Evolutionary conservation across 192 early-diverging fungal genomes (phyloP).

Genomic region (Thamnidium elegans): DNA sequence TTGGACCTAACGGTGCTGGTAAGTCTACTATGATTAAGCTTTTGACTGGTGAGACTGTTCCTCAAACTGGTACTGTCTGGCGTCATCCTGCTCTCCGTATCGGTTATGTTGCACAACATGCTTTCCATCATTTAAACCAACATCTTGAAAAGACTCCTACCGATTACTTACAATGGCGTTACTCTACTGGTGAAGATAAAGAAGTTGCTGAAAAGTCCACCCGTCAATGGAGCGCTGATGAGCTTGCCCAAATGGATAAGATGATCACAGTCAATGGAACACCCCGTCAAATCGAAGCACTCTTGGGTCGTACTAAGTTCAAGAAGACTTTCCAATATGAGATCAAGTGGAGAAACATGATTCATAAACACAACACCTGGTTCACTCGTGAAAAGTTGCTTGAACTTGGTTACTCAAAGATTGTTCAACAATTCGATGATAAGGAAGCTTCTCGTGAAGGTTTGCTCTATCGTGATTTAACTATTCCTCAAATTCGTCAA

Average conservation of each 20-base stretch:
- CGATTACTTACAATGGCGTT: slow-evolving; percentile 84
- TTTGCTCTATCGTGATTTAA: slow-evolving; percentile 67
- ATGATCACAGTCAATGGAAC: slow-evolving; percentile 50
- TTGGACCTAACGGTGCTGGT: slow-evolving; percentile 84
- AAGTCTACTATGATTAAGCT: slow-evolving; percentile 85
- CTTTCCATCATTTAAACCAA: slow-evolving; percentile 84
- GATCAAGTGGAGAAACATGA: slow-evolving; percentile 65
- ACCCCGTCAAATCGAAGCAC: slow-evolving; percentile 57
- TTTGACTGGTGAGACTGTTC: slow-evolving; percentile 68
- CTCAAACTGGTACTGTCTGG: slow-evolving; percentile 68
- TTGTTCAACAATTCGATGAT: slow-evolving; percentile 77
- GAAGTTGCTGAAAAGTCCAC: slow-evolving; percentile 71
- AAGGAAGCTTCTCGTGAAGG: slow-evolving; percentile 74
- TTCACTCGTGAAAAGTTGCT: slow-evolving; percentile 65
- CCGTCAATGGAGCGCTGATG: slow-evolving; percentile 64
- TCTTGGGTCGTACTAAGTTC: slow-evolving; percentile 72
- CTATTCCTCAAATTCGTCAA: slow-evolving; percentile 60
- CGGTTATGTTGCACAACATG: slow-evolving; percentile 85
- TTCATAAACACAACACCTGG: slow-evolving; percentile 70
- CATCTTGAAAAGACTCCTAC: slow-evolving; percentile 82
- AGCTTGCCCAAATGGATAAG: slow-evolving; percentile 63
- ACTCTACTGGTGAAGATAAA: slow-evolving; percentile 73
- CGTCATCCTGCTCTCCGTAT: slow-evolving; percentile 84
- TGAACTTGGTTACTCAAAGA: slow-evolving; percentile 71
- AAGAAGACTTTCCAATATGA: slow-evolving; percentile 83